Evolutionary conservation across 225 moss, liverwort and hornwort genomes (phyloP), one percentile per base, ranked within the genome.

Genomic region (Pseudoscleropodium purum): DNA sequence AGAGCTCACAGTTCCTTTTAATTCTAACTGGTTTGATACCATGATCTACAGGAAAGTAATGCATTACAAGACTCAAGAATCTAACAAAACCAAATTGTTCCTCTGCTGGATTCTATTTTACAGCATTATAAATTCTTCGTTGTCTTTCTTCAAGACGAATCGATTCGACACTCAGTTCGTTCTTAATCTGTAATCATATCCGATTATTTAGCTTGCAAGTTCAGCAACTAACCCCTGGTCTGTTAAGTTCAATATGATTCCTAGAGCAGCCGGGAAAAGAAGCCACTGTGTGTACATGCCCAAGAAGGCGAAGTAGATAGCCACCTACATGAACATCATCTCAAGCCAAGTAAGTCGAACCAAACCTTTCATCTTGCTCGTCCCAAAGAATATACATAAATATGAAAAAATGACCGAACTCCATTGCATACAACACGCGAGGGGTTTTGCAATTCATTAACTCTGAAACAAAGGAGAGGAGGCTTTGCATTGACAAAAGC

Each of bases 221-320:
- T 88, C 66, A 80, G 84, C 57, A 43, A 88, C 89, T 90, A 90
- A 99, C 98, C 99, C 96, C 49, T 95, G 95, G 70, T 96, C 31
- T 73, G 90, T 93, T 47, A 91, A 61, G 86, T 92, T 94, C 84
- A 99, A 79, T 62, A 94, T 47, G 68, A 93, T 87, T 81, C 99
- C 99, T 76, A 99, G 57, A 47, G 49, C 87, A 37, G 93, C 95
- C 26, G 99, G 99, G 68, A 96, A 95, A 66, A 93, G 36, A 52
- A 99, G 95, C 97, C 97, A 99, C 81, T 91, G 94, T 8, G 99
- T 94, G 77, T 99, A 99, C 97, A 97, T 94, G 83, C 99, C 99
- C 90, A 99, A 91, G 85, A 99, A 99, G 64, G 99, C 97, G 87
- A 99, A 99, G 90, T 99, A 99, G 76, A 96, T 97, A 31, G 95